These are phyloP conservation scores for Porcisia deanei DNA, from an alignment of 208 protist genomes.

Conservation along the genomic window DNA sequence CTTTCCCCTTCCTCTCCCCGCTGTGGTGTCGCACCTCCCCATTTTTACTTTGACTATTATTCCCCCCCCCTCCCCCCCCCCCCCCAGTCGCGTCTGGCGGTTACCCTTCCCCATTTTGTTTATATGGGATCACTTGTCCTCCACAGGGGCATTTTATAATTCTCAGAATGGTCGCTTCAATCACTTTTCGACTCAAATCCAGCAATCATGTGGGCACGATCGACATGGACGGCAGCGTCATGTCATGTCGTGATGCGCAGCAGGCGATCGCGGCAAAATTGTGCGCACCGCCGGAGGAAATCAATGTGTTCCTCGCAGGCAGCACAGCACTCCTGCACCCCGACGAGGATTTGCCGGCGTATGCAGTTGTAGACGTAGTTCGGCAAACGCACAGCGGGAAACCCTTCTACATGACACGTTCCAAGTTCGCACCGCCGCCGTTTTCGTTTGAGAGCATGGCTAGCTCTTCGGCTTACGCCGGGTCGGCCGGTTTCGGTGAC, in stretches of 20 bases:
- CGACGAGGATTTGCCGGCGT: conserved; percentile 74
- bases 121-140: background rate
- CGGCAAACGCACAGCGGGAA: conserved; percentile 48
- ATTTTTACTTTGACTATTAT: background rate
- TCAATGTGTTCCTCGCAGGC: conserved; percentile 74
- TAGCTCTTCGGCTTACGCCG: background rate
- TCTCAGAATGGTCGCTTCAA: conserved; percentile 54
- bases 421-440: conserved; percentile 3
- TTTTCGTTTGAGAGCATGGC: background rate
- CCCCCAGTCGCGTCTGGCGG: background rate
- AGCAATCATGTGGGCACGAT: conserved; percentile 84
- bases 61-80: background rate
- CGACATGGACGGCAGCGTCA: conserved; percentile 66
- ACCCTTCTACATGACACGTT: conserved; percentile 17
- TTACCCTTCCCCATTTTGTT: background rate
- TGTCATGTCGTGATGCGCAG: conserved; percentile 66
- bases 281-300: conserved; percentile 64
- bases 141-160: background rate
- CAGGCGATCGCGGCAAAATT: conserved; percentile 76
- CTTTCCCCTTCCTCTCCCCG: background rate
- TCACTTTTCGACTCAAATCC: conserved; percentile 80
- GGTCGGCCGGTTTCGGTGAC: conserved; percentile 9
- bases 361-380: conserved; percentile 81
- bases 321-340: conserved; percentile 75
- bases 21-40: background rate